Base-by-base conservation (phyloP, 2,329 filamentous ascomycete species). In the Neofusicoccum sp. region DNA sequence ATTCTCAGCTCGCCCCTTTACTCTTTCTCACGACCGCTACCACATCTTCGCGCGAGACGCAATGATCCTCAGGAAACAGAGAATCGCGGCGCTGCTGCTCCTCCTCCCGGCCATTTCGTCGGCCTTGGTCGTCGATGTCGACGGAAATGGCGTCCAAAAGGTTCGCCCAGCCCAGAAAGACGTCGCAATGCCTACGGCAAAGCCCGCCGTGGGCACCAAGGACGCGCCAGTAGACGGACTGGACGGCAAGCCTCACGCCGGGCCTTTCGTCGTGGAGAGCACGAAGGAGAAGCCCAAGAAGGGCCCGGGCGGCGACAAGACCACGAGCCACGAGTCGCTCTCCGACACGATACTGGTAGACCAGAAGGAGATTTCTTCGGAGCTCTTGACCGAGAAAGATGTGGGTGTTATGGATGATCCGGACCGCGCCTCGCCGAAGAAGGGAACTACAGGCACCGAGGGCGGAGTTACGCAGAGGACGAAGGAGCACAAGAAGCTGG, bases 191-290 rank as follows among this genome's bases (percentile, higher is more conserved):
- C 61, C 71, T 4, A 68, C 61, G 2, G 62, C 68, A 9, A 74
- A 76, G 62, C 65, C 66, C 40, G 73, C 72, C 34, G 64, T 72
- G 28, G 86, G 85, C 58, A 87, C 86, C 56, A 92, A 92, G 73
- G 88, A 95, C 78, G 91, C 90, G 60, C 93, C 93, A 0, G 88
- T 97, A 20, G 95, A 98, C 73, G 51, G 51, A 6, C 26, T 43
- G n/a, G 95, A 98, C 77, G 95, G 95, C 49, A 95, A 93, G 78
- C 95, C 95, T 48, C 93, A 97, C 72, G 86, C 88, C 20, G 95
- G 95, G 1, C 95, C 95, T 1, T 87, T 84, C 70, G 58, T 61
- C 4, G 86, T 93, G 61, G 86, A 87, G 63, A 83, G 73, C 45
- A 72, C 73, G 8, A 66, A 67, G 43, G 65, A 68, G 14, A 58